phyloP scores from a whole-genome alignment of 2,329 filamentous ascomycete genomes.

The Cytospora mali region DNA sequence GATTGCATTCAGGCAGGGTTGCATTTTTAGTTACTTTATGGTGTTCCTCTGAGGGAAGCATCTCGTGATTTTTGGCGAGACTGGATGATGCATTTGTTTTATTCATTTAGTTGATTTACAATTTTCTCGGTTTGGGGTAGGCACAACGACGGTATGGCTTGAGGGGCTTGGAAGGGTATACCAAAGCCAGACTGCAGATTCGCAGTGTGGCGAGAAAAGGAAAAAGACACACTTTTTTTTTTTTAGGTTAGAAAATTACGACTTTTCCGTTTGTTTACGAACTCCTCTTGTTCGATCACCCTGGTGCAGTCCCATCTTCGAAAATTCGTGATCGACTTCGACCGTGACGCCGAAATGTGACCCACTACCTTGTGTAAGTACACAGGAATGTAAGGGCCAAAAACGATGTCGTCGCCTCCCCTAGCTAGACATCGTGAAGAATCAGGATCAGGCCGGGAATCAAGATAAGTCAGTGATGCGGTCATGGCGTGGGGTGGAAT shows the following conservation, averaged over 20 bases:
- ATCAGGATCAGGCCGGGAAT: neutral
- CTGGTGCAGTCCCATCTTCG: neutral
- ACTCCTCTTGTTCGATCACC: neutral
- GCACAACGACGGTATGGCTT: too few relatives aligned
- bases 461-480: neutral
- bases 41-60: too few relatives aligned
- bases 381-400: neutral
- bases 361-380: too few relatives aligned
- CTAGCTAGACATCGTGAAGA: neutral
- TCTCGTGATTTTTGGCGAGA: too few relatives aligned
- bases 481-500: neutral
- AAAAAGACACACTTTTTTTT: too few relatives aligned
- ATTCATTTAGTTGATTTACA: too few relatives aligned
- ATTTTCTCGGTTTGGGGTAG: too few relatives aligned
- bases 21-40: neutral
- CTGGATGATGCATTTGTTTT: too few relatives aligned
- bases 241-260: neutral
- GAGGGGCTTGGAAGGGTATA: too few relatives aligned
- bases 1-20: neutral
- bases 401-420: neutral
- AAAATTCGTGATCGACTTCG: neutral
- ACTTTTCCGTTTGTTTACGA: neutral
- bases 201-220: too few relatives aligned
- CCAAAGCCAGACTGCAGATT: too few relatives aligned
- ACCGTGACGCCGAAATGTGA: neutral